phyloP scores from a whole-genome alignment of 768 basidiomycete species.

The Psilocybe sp. region DNA sequence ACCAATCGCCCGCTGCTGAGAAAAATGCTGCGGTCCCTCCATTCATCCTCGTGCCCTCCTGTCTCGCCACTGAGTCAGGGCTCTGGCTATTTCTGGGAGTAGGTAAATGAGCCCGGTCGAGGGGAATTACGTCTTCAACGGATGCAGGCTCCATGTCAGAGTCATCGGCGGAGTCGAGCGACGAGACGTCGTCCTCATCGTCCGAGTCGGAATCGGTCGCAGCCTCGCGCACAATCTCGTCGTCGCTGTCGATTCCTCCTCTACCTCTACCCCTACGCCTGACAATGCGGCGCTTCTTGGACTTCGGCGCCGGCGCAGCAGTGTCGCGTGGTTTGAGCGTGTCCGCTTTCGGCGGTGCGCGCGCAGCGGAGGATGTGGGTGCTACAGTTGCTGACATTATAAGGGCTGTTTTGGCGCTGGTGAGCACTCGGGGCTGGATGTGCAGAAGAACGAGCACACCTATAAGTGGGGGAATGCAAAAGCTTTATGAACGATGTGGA shows the following conservation, averaged over 20 bases:
- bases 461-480: conserved; percentile 33
- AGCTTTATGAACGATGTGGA: conserved; percentile 20
- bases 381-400: conserved; percentile 45
- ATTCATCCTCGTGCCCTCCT: conserved; percentile 26
- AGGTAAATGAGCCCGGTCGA: conserved; percentile 49
- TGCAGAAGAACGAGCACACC: conserved; percentile 3
- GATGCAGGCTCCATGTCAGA: conserved; percentile 71
- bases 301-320: conserved; percentile 14
- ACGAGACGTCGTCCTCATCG: conserved; percentile 48
- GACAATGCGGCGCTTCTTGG: conserved; percentile 43
- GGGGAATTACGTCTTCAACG: conserved; percentile 50
- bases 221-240: conserved; percentile 71
- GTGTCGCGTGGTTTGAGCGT: conserved; percentile 30
- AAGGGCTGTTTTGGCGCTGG: conserved; percentile 8
- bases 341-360: conserved; percentile 25
- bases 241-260: conserved; percentile 65
- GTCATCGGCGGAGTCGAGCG: conserved; percentile 54
- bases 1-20: conserved; percentile 60
- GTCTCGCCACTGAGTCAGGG: conserved; percentile 35
- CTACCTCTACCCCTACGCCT: conserved; percentile 65
- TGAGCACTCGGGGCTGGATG: no score
- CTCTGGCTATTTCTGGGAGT: conserved; percentile 72
- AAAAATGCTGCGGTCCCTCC: conserved; percentile 49
- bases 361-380: conserved; percentile 30
- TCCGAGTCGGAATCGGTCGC: conserved; percentile 72